Evolutionary conservation across 257 asterid genomes (phyloP).

Genomic region (Euphrasia confusa): DNA sequence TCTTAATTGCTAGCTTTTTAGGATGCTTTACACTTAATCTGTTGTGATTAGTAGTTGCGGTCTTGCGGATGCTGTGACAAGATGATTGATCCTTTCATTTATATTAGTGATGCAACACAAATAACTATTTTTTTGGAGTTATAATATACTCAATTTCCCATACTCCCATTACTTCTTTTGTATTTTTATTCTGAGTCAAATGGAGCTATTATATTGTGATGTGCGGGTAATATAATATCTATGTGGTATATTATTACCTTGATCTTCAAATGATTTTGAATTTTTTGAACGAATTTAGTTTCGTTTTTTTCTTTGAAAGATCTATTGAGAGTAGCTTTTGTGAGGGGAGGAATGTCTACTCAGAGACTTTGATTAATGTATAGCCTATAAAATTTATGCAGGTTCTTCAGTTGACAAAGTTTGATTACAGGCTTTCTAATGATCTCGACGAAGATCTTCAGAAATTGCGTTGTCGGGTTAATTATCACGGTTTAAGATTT

Average conservation of each 20-base stretch:
- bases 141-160: neutral
- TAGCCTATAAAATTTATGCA: constrained; percentile 35
- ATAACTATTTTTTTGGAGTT: neutral
- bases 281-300: constrained; percentile 5
- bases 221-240: neutral
- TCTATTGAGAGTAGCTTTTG: constrained; percentile 12
- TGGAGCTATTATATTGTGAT: constrained; percentile 13
- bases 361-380: constrained; percentile 21
- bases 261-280: neutral
- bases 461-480: constrained; percentile 89
- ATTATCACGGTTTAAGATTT: constrained; percentile 88
- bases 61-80: constrained; percentile 13
- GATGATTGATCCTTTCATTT: neutral
- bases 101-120: neutral
- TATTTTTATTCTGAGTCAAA: neutral
- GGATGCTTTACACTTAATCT: constrained; percentile 6
- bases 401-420: constrained; percentile 98
- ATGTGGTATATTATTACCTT: neutral
- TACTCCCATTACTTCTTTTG: neutral
- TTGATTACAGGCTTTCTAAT: constrained; percentile 90
- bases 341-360: constrained; percentile 13
- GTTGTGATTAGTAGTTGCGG: constrained; percentile 9
- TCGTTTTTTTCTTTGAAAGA: constrained; percentile 4
- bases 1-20: constrained; percentile 13
- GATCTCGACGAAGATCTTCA: constrained; percentile 87